Conservation (phyloP, 2,329 filamentous ascomycete genomes). For the Dryadomyces sulphureus region DNA sequence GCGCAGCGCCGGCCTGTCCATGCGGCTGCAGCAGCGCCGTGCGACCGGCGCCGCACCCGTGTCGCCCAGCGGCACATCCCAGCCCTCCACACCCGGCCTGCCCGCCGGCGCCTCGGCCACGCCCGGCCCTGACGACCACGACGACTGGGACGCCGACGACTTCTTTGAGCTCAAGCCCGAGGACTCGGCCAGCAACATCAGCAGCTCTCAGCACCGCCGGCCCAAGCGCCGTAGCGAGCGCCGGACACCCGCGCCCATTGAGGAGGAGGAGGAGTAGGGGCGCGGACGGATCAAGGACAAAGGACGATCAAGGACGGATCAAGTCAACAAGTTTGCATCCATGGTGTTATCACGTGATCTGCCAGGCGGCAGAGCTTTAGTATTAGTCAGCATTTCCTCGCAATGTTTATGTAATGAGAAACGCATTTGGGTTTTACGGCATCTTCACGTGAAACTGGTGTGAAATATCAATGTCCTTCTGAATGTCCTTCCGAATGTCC, state of each 20-base stretch:
- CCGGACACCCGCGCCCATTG: constrained; percentile 57
- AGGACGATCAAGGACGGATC: background rate
- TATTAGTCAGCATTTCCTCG: too few species aligned
- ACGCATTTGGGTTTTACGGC: too few species aligned
- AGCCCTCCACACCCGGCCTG: constrained; percentile 11
- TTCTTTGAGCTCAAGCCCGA: constrained; percentile 55
- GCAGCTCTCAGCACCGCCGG: constrained; percentile 50
- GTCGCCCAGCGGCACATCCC: constrained; percentile 1
- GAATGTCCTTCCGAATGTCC: too few species aligned
- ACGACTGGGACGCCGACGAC: constrained; percentile 44
- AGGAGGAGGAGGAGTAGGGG: constrained; percentile 43
- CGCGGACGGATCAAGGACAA: background rate
- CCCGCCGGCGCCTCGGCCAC: background rate
- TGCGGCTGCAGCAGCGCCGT: constrained; percentile 44
- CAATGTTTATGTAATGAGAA: too few species aligned
- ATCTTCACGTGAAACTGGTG: too few species aligned
- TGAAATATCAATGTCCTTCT: too few species aligned
- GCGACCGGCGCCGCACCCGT: constrained; percentile 14
- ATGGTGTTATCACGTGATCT: background rate
- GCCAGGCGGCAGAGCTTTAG: background rate
- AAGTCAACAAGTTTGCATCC: too few species aligned
- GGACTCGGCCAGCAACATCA: constrained; percentile 69
- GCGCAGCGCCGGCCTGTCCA: constrained; percentile 62
- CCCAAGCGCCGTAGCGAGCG: constrained; percentile 55
- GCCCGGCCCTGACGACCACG: background rate